phyloP scores from a whole-genome alignment of 306 rosid genomes.

The Cyamopsis tetragonoloba region DNA sequence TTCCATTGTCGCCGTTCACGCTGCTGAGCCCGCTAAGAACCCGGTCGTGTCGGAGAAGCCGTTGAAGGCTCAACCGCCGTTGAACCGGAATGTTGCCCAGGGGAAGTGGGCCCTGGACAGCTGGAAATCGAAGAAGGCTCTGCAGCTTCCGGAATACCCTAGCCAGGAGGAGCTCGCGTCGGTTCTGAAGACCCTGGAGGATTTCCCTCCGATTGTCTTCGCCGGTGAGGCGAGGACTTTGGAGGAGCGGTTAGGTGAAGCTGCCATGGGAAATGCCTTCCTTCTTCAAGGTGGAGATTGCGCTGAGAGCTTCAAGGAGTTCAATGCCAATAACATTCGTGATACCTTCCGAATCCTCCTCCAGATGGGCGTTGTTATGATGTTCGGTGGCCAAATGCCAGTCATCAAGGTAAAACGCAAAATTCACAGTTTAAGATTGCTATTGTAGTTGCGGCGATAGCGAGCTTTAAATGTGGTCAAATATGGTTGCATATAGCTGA shows the following conservation, averaged over 20 bases:
- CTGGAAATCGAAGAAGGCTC: slow-evolving; percentile 86
- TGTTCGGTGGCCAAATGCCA: slow-evolving; percentile 99
- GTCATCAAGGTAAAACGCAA: slow-evolving; percentile 60
- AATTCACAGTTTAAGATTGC: too few relatives aligned
- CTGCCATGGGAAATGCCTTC: slow-evolving; percentile 90
- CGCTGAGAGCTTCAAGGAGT: slow-evolving; percentile 98
- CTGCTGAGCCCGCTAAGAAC: slow-evolving; percentile 82
- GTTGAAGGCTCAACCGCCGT: slow-evolving; percentile 28
- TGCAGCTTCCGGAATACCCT: slow-evolving; percentile 89
- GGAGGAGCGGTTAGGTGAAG: slow-evolving; percentile 73
- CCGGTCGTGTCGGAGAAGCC: slow-evolving; percentile 62
- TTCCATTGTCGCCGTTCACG: slow-evolving; percentile 61
- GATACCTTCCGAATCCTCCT: slow-evolving; percentile 87
- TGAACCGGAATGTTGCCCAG: slow-evolving; percentile 35
- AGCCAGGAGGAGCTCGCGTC: slow-evolving; percentile 57
- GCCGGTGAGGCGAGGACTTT: slow-evolving; percentile 90
- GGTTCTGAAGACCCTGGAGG: slow-evolving; percentile 71
- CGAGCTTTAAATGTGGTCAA: too few relatives aligned
- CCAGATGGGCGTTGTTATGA: slow-evolving; percentile 90
- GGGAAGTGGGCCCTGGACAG: slow-evolving; percentile 62
- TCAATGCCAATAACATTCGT: slow-evolving; percentile 88
- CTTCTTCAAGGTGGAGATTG: slow-evolving; percentile 92
- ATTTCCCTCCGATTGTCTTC: slow-evolving; percentile 92
- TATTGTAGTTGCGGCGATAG: too few relatives aligned
- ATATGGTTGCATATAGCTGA: too few relatives aligned